These are phyloP conservation scores for Trametes maxima DNA, from an alignment of 768 basidiomycete genomes.

Conservation along the genomic window DNA sequence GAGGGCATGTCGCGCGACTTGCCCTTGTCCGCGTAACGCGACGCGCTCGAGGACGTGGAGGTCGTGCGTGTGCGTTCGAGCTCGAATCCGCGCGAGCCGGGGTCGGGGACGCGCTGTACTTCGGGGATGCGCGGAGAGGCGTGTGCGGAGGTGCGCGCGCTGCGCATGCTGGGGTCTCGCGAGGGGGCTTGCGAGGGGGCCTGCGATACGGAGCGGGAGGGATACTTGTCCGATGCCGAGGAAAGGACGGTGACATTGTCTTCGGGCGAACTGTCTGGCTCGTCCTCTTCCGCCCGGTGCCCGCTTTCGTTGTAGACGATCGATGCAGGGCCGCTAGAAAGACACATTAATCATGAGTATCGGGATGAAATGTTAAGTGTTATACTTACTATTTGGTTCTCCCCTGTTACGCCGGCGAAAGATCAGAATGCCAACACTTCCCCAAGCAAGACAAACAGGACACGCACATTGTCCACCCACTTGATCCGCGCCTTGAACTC, in stretches of 20 bases:
- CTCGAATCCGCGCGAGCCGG: conserved; percentile 13
- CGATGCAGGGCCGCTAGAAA: conserved; percentile 68
- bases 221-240: conserved; percentile 43
- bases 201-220: conserved; percentile 54
- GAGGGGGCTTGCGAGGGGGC: conserved; percentile 59
- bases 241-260: conserved; percentile 52
- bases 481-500: conserved; percentile 84
- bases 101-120: conserved; percentile 7
- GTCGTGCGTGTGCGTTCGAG: conserved; percentile 20
- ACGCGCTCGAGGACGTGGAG: conserved; percentile 22
- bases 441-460: not conserved
- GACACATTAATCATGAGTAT: conserved; percentile 12
- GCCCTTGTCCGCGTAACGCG: conserved; percentile 27
- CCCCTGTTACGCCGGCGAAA: conserved; percentile 45
- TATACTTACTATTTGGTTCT: conserved; percentile 67
- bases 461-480: conserved; percentile 74
- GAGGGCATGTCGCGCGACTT: conserved; percentile 30
- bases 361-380: not conserved
- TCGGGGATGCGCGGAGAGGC: conserved; percentile 29
- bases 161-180: conserved; percentile 40
- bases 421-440: conserved; percentile 1
- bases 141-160: conserved; percentile 32
- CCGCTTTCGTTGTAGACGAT: conserved; percentile 85
- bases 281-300: conserved; percentile 72
- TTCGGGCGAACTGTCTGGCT: conserved; percentile 63